Conservation (phyloP, 768 basidiomycete genomes). For the Amanita rubescens region DNA sequence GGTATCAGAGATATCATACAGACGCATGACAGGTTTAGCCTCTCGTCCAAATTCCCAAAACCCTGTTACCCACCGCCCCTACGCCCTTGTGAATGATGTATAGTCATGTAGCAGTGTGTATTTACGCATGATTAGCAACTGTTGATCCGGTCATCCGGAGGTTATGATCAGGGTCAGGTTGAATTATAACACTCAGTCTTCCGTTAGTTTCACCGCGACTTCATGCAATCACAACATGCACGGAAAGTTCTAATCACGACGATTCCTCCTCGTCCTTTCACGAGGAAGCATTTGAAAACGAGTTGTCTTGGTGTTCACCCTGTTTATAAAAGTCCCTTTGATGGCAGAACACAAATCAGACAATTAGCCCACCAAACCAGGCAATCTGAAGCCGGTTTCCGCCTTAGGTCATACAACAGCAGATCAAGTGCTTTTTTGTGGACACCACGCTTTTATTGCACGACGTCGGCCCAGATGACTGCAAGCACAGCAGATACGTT, state of each 20-base stretch:
- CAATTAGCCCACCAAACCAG: not conserved
- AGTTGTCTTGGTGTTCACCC: not conserved
- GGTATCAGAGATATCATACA: conserved; percentile 33
- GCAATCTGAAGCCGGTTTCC: not conserved
- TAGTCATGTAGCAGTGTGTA: not conserved
- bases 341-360: not conserved
- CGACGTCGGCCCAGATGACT: conserved; percentile 20
- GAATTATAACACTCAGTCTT: not conserved
- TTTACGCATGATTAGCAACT: not conserved
- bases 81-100: not conserved
- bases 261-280: not conserved
- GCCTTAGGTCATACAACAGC: not conserved
- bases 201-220: not conserved
- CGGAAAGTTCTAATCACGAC: not conserved
- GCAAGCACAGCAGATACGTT: conserved; percentile 14
- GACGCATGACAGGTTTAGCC: conserved; percentile 39
- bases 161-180: not conserved
- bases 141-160: not conserved
- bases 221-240: not conserved
- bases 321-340: not conserved
- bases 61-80: conserved; percentile 29
- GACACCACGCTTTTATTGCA: not conserved
- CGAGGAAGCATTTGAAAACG: not conserved
- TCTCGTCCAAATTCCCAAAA: conserved; percentile 45
- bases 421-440: not conserved